phyloP scores from a whole-genome alignment of 768 basidiomycete genomes.

The Tephrocybe sp. region DNA sequence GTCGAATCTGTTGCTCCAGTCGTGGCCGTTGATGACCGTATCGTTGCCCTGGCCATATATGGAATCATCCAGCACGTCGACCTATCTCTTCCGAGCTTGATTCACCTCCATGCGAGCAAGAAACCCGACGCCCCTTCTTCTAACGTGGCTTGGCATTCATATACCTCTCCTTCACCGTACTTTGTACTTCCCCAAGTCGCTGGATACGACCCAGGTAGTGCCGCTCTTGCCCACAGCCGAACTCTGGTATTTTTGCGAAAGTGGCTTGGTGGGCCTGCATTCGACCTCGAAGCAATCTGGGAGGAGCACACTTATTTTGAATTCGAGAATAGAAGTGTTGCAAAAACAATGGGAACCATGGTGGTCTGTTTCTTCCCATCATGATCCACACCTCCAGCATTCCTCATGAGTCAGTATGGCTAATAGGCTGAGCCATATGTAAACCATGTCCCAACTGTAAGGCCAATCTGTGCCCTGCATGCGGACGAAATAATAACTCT shows the following conservation, averaged over 20 bases:
- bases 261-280: slow-evolving; percentile 47
- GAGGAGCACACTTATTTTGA: slow-evolving; percentile 59
- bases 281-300: slow-evolving; percentile 62
- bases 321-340: slow-evolving; percentile 49
- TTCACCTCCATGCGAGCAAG: slow-evolving; percentile 32
- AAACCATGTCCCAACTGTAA: slow-evolving; percentile 54
- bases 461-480: too few species aligned
- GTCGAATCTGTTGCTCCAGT: slow-evolving; percentile 27
- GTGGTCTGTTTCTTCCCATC: slow-evolving; percentile 34
- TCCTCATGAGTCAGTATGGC: neutral
- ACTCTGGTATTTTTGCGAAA: slow-evolving; percentile 46
- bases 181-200: slow-evolving; percentile 44
- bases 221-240: slow-evolving; percentile 45
- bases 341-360: slow-evolving; percentile 58
- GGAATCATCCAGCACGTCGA: slow-evolving; percentile 25
- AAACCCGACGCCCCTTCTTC: slow-evolving; percentile 21
- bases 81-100: slow-evolving; percentile 30
- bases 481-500: neutral
- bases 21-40: slow-evolving; percentile 27
- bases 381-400: neutral
- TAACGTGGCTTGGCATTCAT: slow-evolving; percentile 24
- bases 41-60: slow-evolving; percentile 39
- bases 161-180: slow-evolving; percentile 28
- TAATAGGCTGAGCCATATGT: slow-evolving; percentile 56
- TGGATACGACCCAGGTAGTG: slow-evolving; percentile 40